phyloP scores from a whole-genome alignment of 2,329 filamentous ascomycete genomes.

The Pseudocercospora musae region DNA sequence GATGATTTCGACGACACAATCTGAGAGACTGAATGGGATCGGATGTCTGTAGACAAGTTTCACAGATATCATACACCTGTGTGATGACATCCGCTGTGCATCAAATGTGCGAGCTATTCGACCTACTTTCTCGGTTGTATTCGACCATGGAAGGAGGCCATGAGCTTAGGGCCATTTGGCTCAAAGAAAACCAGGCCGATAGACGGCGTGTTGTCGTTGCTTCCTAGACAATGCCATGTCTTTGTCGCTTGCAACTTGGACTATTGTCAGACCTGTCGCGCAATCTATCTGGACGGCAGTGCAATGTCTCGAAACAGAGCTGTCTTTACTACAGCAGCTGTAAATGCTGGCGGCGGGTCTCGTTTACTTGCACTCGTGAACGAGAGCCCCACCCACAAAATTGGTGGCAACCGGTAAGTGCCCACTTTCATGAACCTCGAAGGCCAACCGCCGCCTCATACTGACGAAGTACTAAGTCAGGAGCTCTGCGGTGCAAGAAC shows the following conservation, averaged over 20 bases:
- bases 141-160: neutral
- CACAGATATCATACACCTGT: neutral
- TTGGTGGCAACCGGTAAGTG: neutral
- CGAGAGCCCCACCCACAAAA: neutral
- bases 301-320: neutral
- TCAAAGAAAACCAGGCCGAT: neutral
- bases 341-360: neutral
- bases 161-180: neutral
- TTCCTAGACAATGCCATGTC: neutral
- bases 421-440: too few species aligned
- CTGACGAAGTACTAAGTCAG: neutral
- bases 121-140: neutral
- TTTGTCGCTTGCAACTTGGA: neutral
- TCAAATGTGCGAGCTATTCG: neutral
- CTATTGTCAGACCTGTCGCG: neutral
- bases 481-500: constrained; percentile 5
- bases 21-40: neutral
- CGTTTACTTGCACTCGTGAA: neutral
- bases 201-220: neutral
- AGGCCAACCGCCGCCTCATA: too few species aligned
- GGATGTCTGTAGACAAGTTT: neutral
- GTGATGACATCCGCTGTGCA: neutral
- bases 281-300: neutral
- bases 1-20: constrained; percentile 5
- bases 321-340: neutral